phyloP scores from a whole-genome alignment of 176 grass and related monocot genomes.

The Paspalum vaginatum region DNA sequence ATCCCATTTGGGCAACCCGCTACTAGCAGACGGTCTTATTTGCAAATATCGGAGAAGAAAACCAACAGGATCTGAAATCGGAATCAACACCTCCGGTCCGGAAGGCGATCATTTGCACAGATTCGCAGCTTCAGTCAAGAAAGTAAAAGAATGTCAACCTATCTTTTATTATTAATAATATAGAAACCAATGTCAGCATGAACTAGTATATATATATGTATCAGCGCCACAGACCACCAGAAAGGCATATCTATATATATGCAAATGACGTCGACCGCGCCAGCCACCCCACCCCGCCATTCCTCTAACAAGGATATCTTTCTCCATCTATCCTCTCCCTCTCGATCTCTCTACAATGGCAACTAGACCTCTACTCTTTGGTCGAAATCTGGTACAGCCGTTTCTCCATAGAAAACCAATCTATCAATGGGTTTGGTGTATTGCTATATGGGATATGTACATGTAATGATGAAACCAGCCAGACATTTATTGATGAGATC shows the following conservation, averaged over 20 bases:
- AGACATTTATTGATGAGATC: no score
- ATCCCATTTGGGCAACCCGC: no score
- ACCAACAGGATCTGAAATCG: no score
- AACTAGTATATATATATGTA: constrained; percentile 41
- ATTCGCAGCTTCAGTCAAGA: background rate
- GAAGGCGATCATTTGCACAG: no score
- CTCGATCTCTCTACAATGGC: constrained; percentile 46
- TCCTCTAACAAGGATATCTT: constrained; percentile 28
- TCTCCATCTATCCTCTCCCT: constrained; percentile 28
- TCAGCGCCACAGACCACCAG: constrained; percentile 64
- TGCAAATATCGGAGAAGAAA: no score
- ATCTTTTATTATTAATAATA: constrained; percentile 72
- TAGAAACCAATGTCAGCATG: constrained; percentile 69
- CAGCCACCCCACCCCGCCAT: no score
- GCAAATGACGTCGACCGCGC: constrained; percentile 43
- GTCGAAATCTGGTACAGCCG: constrained; percentile 2
- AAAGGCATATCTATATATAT: constrained; percentile 24
- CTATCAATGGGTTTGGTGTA: constrained; percentile 37
- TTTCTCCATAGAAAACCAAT: constrained; percentile 35
- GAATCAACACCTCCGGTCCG: no score
- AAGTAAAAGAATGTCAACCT: constrained; percentile 47
- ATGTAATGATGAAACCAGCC: constrained; percentile 47
- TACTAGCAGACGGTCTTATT: no score
- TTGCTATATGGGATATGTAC: constrained; percentile 63
- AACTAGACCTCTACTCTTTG: constrained; percentile 38